These are phyloP conservation scores for Tagetes patula DNA, from an alignment of 129 eudicot species.

Conservation along the genomic window DNA sequence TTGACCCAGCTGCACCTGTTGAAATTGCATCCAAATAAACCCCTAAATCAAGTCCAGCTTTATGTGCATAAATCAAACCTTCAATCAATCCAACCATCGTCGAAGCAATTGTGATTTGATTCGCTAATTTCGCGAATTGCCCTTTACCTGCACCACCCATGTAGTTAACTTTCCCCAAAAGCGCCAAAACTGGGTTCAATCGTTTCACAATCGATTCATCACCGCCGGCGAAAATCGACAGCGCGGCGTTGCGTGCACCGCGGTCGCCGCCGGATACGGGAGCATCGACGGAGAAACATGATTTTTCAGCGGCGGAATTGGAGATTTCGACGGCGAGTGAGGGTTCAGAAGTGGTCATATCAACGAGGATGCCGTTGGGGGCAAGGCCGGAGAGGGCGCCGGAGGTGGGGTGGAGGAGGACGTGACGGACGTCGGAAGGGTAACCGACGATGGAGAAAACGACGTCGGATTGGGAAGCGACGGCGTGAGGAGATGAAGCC, in stretches of 20 bases:
- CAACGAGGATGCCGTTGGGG: constrained; percentile 58
- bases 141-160: constrained; percentile 98
- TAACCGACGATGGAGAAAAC: constrained; percentile 97
- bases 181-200: constrained; percentile 45
- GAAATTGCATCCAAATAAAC: constrained; percentile 66
- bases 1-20: constrained; percentile 92
- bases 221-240: constrained; percentile 92
- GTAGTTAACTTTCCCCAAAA: constrained; percentile 71
- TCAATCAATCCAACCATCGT: constrained; percentile 94
- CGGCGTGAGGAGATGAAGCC: constrained; percentile 63
- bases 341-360: constrained; percentile 98
- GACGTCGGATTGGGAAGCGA: constrained; percentile 90
- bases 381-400: constrained; percentile 71
- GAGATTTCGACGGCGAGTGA: constrained; percentile 73
- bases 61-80: constrained; percentile 80
- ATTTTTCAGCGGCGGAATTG: constrained; percentile 46
- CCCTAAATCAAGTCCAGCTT: constrained; percentile 61
- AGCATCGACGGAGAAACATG: constrained; percentile 74
- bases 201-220: constrained; percentile 43
- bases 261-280: constrained; percentile 99
- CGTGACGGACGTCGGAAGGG: constrained; percentile 98
- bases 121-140: constrained; percentile 74
- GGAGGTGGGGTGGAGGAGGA: constrained; percentile 69
- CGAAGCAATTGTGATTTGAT: constrained; percentile 81
- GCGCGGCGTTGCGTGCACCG: constrained; percentile 66